Conservation (phyloP, 768 basidiomycete species). For the Pholiota conissans region DNA sequence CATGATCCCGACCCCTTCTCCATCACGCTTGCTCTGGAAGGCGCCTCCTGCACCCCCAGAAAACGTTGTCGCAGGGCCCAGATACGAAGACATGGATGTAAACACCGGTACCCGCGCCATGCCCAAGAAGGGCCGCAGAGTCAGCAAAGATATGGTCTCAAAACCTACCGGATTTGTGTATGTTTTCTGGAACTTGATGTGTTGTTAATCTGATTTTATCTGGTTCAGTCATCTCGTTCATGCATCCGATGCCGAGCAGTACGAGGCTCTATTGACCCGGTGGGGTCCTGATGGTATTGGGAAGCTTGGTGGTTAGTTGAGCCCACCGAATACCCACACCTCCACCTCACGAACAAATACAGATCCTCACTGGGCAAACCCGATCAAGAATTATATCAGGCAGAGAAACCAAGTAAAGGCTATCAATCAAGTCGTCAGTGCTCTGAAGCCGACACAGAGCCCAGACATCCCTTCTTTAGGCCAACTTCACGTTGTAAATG, state of each 20-base stretch:
- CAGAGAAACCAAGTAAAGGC: conserved; percentile 67
- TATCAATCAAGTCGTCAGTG: conserved; percentile 76
- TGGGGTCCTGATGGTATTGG: conserved; percentile 91
- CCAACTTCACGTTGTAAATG: conserved; percentile 79
- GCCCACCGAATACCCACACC: conserved; percentile 16
- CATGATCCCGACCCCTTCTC: conserved; percentile 71
- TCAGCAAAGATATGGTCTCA: conserved; percentile 90
- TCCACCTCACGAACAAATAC: conserved; percentile 25
- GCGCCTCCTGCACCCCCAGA: conserved; percentile 35
- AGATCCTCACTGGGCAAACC: conserved; percentile 89
- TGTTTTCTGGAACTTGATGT: conserved; percentile 35
- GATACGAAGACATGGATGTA: conserved; percentile 59
- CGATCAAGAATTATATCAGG: conserved; percentile 79
- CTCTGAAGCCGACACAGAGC: conserved; percentile 57
- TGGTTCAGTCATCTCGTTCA: conserved; percentile 78
- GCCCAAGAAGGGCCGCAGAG: conserved; percentile 58
- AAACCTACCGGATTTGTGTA: conserved; percentile 83
- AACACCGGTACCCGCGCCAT: conserved; percentile 31
- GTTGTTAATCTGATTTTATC: conserved; percentile 23
- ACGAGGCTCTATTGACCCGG: conserved; percentile 80
- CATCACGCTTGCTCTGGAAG: conserved; percentile 67
- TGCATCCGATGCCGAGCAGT: conserved; percentile 88
- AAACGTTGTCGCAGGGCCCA: conserved; percentile 60
- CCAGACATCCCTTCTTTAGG: conserved; percentile 44
- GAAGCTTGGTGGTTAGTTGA: conserved; percentile 75